A percentile compares a stretch with the other conserved stretches of the same genome.
phyloP scores from a whole-genome alignment of 2,329 filamentous ascomycete genomes.

The Cladosporium sp. region DNA sequence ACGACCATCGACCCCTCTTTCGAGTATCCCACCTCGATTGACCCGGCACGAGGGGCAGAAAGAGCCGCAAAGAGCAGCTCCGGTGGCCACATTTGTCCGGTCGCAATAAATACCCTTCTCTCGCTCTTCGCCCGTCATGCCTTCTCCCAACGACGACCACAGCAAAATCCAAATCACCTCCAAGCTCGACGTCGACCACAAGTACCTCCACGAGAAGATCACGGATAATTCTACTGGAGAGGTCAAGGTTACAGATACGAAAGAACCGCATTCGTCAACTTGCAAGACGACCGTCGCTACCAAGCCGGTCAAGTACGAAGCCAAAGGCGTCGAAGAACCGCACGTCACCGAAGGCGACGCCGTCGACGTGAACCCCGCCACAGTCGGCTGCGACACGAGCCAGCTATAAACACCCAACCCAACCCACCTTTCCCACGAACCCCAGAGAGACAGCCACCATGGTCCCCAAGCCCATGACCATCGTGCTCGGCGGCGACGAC shows the following conservation, averaged over 20 bases:
- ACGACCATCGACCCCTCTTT: constrained; percentile 7
- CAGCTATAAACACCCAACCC: constrained; percentile 20
- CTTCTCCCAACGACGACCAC: not conserved
- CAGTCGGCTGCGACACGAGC: constrained; percentile 27
- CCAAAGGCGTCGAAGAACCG: constrained; percentile 24
- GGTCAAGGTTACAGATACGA: constrained; percentile 30
- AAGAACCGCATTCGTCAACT: constrained; percentile 29
- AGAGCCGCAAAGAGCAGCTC: not conserved
- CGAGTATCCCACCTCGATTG: constrained; percentile 9
- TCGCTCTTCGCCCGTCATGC: not conserved
- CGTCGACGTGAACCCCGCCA: constrained; percentile 16
- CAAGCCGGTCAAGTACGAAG: constrained; percentile 32
- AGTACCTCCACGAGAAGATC: constrained; percentile 34
- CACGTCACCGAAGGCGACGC: constrained; percentile 15
- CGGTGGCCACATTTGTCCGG: constrained; percentile 6
- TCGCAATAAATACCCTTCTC: not conserved
- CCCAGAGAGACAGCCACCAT: constrained; percentile 14
- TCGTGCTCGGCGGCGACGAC: constrained; percentile 61
- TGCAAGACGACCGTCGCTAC: constrained; percentile 30
- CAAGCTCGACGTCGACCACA: constrained; percentile 34
- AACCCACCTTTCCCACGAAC: not conserved
- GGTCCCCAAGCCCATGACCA: constrained; percentile 34
- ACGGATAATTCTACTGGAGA: constrained; percentile 31
- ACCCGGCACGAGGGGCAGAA: not conserved
- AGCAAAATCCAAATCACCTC: constrained; percentile 34